Evolutionary conservation across 805 yeast species (phyloP).

Genomic region (Metschnikowia similis): DNA sequence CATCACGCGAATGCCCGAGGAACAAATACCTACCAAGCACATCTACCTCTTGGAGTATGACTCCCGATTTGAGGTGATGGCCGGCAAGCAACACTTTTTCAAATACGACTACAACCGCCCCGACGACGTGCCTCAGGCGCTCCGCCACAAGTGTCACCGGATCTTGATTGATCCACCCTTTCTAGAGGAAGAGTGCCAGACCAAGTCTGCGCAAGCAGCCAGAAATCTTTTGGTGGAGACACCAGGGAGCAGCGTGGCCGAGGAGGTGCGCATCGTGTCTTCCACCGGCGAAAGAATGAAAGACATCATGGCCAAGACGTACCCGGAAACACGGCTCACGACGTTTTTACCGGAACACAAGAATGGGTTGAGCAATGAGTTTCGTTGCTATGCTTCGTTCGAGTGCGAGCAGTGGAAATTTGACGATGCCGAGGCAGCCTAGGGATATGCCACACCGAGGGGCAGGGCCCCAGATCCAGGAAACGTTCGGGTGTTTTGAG

Average conservation of each 20-base stretch:
- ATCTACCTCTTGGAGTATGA: slow-evolving; percentile 79
- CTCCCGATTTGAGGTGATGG: slow-evolving; percentile 66
- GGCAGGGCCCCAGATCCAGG: no score
- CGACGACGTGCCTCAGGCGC: slow-evolving; percentile 48
- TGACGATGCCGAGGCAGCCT: slow-evolving; percentile 13
- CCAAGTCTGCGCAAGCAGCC: slow-evolving; percentile 54
- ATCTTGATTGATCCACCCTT: slow-evolving; percentile 86
- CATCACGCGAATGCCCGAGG: slow-evolving; percentile 49
- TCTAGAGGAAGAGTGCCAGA: slow-evolving; percentile 75
- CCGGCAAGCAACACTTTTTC: slow-evolving; percentile 62
- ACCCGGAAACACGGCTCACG: slow-evolving; percentile 64
- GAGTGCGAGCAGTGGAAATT: slow-evolving; percentile 69
- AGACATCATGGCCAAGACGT: slow-evolving; percentile 52
- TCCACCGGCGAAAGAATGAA: slow-evolving; percentile 91
- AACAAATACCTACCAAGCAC: slow-evolving; percentile 57
- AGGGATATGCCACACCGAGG: no score
- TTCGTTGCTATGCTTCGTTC: slow-evolving; percentile 76
- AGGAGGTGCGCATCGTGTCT: slow-evolving; percentile 52
- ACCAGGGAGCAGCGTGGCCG: slow-evolving; percentile 38
- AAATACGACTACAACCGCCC: slow-evolving; percentile 78
- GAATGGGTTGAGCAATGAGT: slow-evolving; percentile 84
- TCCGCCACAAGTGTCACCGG: slow-evolving; percentile 64
- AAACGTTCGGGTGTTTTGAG: no score
- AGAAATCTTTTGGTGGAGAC: slow-evolving; percentile 49
- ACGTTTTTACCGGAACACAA: slow-evolving; percentile 74